A percentile compares a stretch with the other conserved stretches of the same genome.
Conservation (phyloP, 2,329 filamentous ascomycete genomes). For the Cladosporium austrohemisphaericum region DNA sequence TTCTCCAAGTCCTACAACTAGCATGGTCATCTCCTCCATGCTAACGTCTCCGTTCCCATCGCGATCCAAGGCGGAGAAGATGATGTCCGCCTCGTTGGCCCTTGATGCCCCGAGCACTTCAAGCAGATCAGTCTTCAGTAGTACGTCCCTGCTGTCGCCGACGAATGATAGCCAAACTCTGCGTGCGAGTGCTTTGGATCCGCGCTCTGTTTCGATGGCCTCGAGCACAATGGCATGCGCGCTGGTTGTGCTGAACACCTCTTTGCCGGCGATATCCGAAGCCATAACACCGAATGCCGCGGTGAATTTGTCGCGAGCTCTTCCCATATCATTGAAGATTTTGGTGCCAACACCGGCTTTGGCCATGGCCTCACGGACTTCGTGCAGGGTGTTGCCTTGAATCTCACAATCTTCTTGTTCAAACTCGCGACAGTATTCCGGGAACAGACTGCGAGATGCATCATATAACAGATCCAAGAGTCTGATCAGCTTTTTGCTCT, state of each 20-base stretch:
- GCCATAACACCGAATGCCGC: slow-evolving; percentile 81
- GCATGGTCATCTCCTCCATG: slow-evolving; percentile 34
- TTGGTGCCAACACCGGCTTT: slow-evolving; percentile 61
- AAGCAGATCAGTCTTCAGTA: slow-evolving; percentile 28
- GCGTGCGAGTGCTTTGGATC: slow-evolving; percentile 32
- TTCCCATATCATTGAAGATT: slow-evolving; percentile 59
- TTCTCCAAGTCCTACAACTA: slow-evolving; percentile 27
- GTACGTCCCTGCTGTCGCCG: slow-evolving; percentile 24
- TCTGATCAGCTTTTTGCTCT: slow-evolving; percentile 71
- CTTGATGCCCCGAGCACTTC: slow-evolving; percentile 28
- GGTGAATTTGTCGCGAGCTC: slow-evolving; percentile 78
- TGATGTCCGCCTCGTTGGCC: slow-evolving; percentile 28
- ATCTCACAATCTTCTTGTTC: slow-evolving; percentile 77
- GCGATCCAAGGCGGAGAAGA: slow-evolving; percentile 31
- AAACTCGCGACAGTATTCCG: slow-evolving; percentile 78
- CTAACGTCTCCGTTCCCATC: slow-evolving; percentile 36
- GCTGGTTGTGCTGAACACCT: slow-evolving; percentile 60
- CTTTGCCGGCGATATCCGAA: slow-evolving; percentile 79
- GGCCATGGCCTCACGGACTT: slow-evolving; percentile 40
- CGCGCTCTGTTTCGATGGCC: slow-evolving; percentile 27
- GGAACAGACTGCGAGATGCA: slow-evolving; percentile 73
- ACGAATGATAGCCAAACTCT: slow-evolving; percentile 35
- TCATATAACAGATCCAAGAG: slow-evolving; percentile 75
- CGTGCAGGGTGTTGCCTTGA: slow-evolving; percentile 64
- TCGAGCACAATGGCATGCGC: slow-evolving; percentile 29